Evolutionary conservation across 352 stramenopile species (phyloP).

Genomic region (Pelagophyceae sp.): DNA sequence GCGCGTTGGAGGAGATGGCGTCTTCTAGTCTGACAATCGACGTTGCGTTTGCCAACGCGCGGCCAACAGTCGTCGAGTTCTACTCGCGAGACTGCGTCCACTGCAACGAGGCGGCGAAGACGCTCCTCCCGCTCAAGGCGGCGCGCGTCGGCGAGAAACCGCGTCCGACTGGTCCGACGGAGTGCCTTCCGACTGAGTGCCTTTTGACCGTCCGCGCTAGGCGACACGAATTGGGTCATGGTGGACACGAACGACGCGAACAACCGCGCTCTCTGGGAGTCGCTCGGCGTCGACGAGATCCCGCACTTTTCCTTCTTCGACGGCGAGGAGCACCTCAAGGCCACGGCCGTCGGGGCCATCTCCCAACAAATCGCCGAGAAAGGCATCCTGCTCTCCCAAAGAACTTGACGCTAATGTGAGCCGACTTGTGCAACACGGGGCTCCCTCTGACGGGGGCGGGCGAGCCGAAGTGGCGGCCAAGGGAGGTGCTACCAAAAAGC

Average conservation of each 20-base stretch:
- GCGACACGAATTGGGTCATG: slow-evolving; percentile 13
- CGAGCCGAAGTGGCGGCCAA: no score
- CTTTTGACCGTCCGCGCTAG: no score
- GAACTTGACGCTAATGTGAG: no score
- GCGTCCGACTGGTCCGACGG: no score
- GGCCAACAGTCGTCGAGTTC: slow-evolving; percentile 10
- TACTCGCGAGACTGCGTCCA: slow-evolving; percentile 1
- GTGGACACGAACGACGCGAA: slow-evolving; percentile 8
- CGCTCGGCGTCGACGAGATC: slow-evolving; percentile 18
- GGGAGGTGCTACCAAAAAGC: no score
- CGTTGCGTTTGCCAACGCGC: background rate
- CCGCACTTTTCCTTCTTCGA: slow-evolving; percentile 16
- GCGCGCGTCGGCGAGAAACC: no score
- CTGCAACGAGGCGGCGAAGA: background rate
- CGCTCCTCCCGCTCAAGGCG: background rate
- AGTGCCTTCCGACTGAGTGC: no score
- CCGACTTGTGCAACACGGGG: no score
- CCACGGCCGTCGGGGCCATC: slow-evolving; percentile 10
- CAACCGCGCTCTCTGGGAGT: slow-evolving; percentile 12
- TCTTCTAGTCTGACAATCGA: background rate
- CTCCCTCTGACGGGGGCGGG: no score
- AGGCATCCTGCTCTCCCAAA: no score
- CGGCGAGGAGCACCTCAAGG: background rate
- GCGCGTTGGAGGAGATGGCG: background rate
- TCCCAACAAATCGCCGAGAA: no score